phyloP scores from a whole-genome alignment of 805 yeast genomes.

The Metschnikowia anglica region DNA sequence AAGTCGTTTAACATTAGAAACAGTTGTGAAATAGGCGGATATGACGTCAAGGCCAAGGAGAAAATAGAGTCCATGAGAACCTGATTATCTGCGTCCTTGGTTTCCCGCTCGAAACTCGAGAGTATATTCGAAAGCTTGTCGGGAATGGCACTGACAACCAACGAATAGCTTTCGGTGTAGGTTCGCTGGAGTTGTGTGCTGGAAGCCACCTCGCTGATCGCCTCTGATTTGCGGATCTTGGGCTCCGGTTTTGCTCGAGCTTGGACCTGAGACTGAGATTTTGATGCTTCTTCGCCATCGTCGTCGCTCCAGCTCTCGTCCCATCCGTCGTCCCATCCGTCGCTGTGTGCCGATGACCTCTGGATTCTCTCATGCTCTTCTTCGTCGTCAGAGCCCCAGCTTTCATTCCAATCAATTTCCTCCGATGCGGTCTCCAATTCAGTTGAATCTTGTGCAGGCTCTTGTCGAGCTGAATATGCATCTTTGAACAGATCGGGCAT shows the following conservation, averaged over 20 bases:
- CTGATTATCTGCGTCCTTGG: constrained; percentile 21
- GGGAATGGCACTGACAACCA: constrained; percentile 20
- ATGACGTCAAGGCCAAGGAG: constrained; percentile 32
- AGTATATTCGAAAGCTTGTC: constrained; percentile 23
- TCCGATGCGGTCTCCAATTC: constrained; percentile 4
- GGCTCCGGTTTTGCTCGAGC: neutral
- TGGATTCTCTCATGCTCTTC: constrained; percentile 7
- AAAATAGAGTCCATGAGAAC: constrained; percentile 29
- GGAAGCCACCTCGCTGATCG: neutral
- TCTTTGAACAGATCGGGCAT: neutral
- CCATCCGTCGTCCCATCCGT: constrained; percentile 18
- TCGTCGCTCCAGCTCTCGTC: constrained; percentile 20
- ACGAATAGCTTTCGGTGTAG: neutral
- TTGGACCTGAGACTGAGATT: neutral
- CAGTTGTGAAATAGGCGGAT: constrained; percentile 34
- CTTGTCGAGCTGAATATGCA: neutral
- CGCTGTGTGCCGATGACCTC: constrained; percentile 9
- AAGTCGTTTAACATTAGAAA: constrained; percentile 40
- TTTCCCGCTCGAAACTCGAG: constrained; percentile 23
- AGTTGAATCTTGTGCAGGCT: neutral
- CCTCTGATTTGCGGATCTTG: neutral
- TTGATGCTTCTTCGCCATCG: constrained; percentile 6
- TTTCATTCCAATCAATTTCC: constrained; percentile 18
- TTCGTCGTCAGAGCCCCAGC: constrained; percentile 21
- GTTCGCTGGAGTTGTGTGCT: neutral